A percentile compares a stretch with the other conserved stretches of the same genome.
These are phyloP conservation scores for Aspergillus alliaceus DNA, from an alignment of 2,329 filamentous ascomycete genomes.

Conservation along the genomic window DNA sequence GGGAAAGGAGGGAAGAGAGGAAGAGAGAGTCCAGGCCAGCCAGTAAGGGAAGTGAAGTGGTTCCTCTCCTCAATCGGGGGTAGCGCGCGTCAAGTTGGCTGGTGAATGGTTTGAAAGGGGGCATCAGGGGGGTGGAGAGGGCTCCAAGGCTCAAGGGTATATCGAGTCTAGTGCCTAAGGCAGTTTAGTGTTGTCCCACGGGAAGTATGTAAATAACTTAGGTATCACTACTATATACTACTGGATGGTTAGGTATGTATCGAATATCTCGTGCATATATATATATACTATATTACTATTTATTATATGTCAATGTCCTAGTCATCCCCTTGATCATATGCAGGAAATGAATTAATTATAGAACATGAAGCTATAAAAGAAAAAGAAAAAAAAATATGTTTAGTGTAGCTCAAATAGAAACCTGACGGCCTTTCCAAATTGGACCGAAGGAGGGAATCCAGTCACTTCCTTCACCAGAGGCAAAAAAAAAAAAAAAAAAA, in stretches of 20 bases:
- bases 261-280: too few relatives aligned
- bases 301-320: too few relatives aligned
- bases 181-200: background rate
- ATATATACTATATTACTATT: background rate
- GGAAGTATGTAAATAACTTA: background rate
- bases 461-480: background rate
- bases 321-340: too few relatives aligned
- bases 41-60: slow-evolving; percentile 4
- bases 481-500: background rate
- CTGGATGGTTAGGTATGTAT: background rate
- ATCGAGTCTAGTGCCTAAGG: background rate
- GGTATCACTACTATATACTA: background rate
- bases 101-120: slow-evolving; percentile 1
- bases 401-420: too few relatives aligned
- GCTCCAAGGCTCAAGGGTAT: too few relatives aligned
- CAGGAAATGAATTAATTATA: background rate
- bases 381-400: too few relatives aligned
- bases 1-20: background rate
- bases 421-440: background rate
- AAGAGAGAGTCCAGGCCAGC: slow-evolving; percentile 6
- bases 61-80: background rate
- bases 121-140: slow-evolving; percentile 1
- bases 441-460: background rate
- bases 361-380: background rate
- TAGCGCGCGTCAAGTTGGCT: slow-evolving; percentile 9